These are phyloP conservation scores for Salvia sclarea DNA, from an alignment of 305 asterid species.

Conservation along the genomic window DNA sequence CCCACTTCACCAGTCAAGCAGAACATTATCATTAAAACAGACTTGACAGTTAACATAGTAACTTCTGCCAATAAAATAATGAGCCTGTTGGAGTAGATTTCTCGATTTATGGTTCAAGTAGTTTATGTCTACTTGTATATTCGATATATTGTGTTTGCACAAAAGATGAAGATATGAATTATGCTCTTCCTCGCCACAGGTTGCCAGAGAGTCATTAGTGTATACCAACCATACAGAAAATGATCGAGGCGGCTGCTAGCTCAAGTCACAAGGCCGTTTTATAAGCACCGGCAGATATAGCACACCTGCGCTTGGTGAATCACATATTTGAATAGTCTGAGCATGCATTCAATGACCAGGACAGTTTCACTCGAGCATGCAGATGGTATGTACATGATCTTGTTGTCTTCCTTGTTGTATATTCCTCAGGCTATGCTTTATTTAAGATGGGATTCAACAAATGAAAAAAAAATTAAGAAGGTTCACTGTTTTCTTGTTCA, in stretches of 20 bases:
- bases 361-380: background rate
- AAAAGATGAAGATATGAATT: conserved; percentile 8
- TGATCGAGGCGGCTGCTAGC: conserved; percentile 27
- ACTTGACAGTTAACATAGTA: background rate
- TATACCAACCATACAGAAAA: conserved; percentile 15
- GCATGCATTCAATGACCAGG: background rate
- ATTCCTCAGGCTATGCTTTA: background rate
- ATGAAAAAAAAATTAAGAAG: background rate
- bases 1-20: conserved; percentile 10
- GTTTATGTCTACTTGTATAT: background rate
- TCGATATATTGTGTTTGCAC: background rate
- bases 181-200: conserved; percentile 44
- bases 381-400: background rate
- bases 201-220: conserved; percentile 90
- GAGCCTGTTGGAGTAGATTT: background rate
- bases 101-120: background rate
- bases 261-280: conserved; percentile 23
- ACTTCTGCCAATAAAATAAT: background rate
- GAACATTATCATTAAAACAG: conserved; percentile 7
- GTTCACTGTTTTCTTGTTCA: background rate
- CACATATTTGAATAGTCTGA: conserved; percentile 1
- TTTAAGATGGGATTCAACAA: background rate
- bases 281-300: conserved; percentile 15
- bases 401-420: background rate
- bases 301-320: background rate